phyloP scores from a whole-genome alignment of 768 basidiomycete species.

The Cyathus striatus region DNA sequence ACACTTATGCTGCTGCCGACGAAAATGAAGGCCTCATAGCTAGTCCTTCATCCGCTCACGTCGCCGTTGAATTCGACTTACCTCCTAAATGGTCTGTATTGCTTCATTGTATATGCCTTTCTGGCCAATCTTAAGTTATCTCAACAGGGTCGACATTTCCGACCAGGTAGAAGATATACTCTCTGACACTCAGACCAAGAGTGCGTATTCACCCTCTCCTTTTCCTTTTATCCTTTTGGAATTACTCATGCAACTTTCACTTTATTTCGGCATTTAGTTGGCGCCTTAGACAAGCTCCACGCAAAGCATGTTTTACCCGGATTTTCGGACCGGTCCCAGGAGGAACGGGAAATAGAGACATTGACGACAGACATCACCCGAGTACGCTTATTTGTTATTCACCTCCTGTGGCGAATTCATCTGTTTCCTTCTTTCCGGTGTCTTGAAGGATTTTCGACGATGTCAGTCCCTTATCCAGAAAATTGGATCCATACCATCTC shows the following conservation, averaged over 20 bases:
- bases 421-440: conserved; percentile 6
- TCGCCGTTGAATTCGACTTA: conserved; percentile 55
- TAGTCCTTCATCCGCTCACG: conserved; percentile 22
- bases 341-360: conserved; percentile 90
- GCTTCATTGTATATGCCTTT: conserved; percentile 14
- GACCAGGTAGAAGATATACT: conserved; percentile 86
- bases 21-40: conserved; percentile 66
- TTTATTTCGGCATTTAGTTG: conserved; percentile 46
- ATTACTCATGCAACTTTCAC: conserved; percentile 9
- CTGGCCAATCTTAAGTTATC: conserved; percentile 8
- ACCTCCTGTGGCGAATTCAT: conserved; percentile 1
- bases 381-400: conserved; percentile 55
- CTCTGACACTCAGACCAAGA: conserved; percentile 63
- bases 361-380: conserved; percentile 86
- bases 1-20: conserved; percentile 44
- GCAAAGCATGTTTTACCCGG: conserved; percentile 95
- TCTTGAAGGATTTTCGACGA: conserved; percentile 57
- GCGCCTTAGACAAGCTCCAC: conserved; percentile 89
- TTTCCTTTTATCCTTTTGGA: conserved; percentile 7
- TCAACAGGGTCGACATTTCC: conserved; percentile 80
- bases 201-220: conserved; percentile 38
- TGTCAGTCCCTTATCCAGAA: conserved; percentile 68
- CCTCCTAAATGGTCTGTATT: conserved; percentile 80
- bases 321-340: conserved; percentile 89
- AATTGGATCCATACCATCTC: conserved; percentile 54